Evolutionary conservation across 2,329 filamentous ascomycete genomes (phyloP).

Genomic region (Botrytis sinoallii): DNA sequence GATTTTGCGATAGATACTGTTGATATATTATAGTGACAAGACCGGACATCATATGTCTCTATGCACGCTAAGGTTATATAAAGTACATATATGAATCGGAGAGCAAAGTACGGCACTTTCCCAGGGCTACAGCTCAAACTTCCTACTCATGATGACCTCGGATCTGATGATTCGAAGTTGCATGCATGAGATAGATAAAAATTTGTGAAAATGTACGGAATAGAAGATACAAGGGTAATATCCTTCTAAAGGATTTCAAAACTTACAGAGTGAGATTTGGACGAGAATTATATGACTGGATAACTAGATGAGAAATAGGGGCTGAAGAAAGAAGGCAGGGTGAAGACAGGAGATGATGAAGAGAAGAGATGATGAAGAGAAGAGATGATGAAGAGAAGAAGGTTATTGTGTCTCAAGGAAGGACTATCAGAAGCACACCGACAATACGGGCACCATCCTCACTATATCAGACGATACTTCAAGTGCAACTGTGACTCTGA

Average conservation of each 20-base stretch:
- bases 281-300: not conserved
- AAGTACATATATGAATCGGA: not conserved
- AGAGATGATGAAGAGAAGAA: not conserved
- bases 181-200: not conserved
- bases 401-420: not conserved
- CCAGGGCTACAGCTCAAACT: not conserved
- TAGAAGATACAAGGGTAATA: not conserved
- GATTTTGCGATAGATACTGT: not conserved
- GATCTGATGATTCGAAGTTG: not conserved
- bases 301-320: not conserved
- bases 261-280: not conserved
- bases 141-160: not conserved
- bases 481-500: not conserved
- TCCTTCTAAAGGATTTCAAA: not conserved
- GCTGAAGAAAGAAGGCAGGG: not conserved
- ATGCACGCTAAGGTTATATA: not conserved
- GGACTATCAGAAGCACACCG: not conserved
- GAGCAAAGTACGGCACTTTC: not conserved
- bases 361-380: too few species aligned
- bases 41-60: not conserved
- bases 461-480: not conserved
- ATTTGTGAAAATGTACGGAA: not conserved
- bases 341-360: not conserved
- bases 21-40: not conserved
- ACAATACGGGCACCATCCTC: not conserved